phyloP scores from a whole-genome alignment of 2,329 filamentous ascomycete species.

The Aspergillus pseudoterreus region DNA sequence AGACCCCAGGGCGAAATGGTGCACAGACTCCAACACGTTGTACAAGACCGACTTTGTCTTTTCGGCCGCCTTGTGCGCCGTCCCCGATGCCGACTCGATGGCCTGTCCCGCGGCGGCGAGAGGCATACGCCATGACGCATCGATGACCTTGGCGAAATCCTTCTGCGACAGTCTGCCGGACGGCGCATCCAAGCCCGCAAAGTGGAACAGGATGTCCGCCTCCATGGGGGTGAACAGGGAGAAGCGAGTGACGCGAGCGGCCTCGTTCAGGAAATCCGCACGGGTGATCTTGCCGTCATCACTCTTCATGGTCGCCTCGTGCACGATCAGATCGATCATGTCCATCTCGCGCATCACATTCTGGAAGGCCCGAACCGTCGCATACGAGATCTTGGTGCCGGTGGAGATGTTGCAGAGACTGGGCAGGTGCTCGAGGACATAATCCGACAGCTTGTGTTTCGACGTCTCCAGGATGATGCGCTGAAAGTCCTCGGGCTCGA shows the following conservation, averaged over 20 bases:
- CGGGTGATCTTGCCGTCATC: constrained; percentile 88
- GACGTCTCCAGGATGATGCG: constrained; percentile 92
- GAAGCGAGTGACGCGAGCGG: constrained; percentile 85
- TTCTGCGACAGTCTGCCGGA: constrained; percentile 75
- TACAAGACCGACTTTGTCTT: constrained; percentile 57
- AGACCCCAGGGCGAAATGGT: constrained; percentile 87
- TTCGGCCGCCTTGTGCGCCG: constrained; percentile 52
- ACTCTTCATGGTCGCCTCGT: constrained; percentile 79
- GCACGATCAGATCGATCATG: constrained; percentile 87
- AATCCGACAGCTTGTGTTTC: constrained; percentile 94
- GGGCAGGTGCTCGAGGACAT: constrained; percentile 83
- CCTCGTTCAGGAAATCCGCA: constrained; percentile 91
- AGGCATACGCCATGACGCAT: constrained; percentile 80
- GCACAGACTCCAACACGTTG: constrained; percentile 69
- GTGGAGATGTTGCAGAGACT: constrained; percentile 92
- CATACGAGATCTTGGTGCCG: constrained; percentile 92
- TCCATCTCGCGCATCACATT: constrained; percentile 99
- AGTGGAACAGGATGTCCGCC: constrained; percentile 97
- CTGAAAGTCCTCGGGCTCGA: constrained; percentile 92
- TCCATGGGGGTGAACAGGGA: constrained; percentile 98
- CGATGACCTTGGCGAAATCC: constrained; percentile 93
- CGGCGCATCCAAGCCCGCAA: constrained; percentile 85
- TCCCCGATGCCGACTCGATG: constrained; percentile 37
- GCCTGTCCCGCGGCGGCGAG: constrained; percentile 52
- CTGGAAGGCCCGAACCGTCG: constrained; percentile 95